Evolutionary conservation across 192 early-diverging fungal genomes (phyloP), one percentile per base, ranked within the genome.

Genomic region (Spizellomyces sp.): DNA sequence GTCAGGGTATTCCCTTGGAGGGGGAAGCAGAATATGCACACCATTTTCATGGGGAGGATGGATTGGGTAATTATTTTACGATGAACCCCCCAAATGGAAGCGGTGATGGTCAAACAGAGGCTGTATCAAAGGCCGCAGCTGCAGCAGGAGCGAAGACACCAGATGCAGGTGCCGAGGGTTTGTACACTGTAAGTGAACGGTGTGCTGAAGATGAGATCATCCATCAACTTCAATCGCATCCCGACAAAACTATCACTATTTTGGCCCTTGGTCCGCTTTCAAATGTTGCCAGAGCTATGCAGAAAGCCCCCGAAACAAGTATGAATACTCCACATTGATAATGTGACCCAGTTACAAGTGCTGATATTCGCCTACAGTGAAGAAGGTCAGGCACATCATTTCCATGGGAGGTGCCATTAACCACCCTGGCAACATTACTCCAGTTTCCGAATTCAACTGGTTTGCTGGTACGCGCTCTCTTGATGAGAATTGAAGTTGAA

Each of bases 371-470:
- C 22, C 59, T 22, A 22, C 22, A 61, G 46, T 72, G 70, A 22
- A 48, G 36, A 5, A 54, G 44, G 70, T 64, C 45, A 72, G 63
- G 54, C 47, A 48, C 9, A 64, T 72, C 62, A 63, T 58, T 62
- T 57, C 62, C 19, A 72, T 72, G 70, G 70, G 70, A 17, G 70
- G 70, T 42, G 70, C 70, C 70, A 72, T 72, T 58, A 56, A 72
- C n/a, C 43, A 47, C 12, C 70, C 70, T 7, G 70, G 70, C 8
- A 72, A 72, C 61, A 65, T 72, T 47, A 72, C 70, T 19, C 70
- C 70, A 17, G 52, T 72, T 52, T 47, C 70, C 6, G 70, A 72
- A 48, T 72, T 72, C 70, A 72, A 72, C 70, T 72, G 70, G 70
- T 64, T 64, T 45, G 70, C 62, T 36, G 27, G 27, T 36, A 36